A percentile compares a stretch with the other conserved stretches of the same genome.
These are phyloP conservation scores for Arctium minus DNA, from an alignment of 129 eudicot species.

Conservation along the genomic window DNA sequence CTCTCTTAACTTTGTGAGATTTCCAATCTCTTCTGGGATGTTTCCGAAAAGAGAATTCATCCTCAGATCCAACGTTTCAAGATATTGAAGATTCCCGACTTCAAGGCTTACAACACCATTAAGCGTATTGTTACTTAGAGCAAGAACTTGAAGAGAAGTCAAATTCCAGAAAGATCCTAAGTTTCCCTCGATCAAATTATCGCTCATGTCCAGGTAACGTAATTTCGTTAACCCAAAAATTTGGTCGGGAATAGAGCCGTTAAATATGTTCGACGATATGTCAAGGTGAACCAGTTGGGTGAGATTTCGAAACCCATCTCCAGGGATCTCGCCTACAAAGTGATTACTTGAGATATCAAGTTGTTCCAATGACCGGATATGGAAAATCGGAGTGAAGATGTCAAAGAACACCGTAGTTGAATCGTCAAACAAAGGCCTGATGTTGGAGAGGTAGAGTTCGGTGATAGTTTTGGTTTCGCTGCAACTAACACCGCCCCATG, in stretches of 20 bases:
- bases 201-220: conserved; percentile 22
- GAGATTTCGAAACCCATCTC: conserved; percentile 34
- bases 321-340: conserved; percentile 18
- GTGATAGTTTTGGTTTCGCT: background rate
- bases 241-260: conserved; percentile 35
- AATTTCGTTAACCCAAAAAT: conserved; percentile 22
- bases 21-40: background rate
- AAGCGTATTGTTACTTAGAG: background rate
- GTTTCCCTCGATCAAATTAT: conserved; percentile 22
- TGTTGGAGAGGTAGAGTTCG: conserved; percentile 13
- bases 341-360: conserved; percentile 31
- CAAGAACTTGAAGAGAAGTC: background rate
- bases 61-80: background rate
- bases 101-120: background rate
- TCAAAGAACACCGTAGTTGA: background rate
- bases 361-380: conserved; percentile 13
- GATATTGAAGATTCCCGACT: background rate
- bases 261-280: conserved; percentile 20
- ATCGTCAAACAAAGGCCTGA: background rate
- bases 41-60: background rate
- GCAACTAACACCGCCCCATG: conserved; percentile 27
- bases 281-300: conserved; percentile 37
- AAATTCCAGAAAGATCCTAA: conserved; percentile 22
- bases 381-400: conserved; percentile 38
- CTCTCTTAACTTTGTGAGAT: conserved; percentile 6